A percentile compares a stretch with the other conserved stretches of the same genome.
Evolutionary conservation across 306 rosid genomes (phyloP).

Genomic region (Lagenaria siceraria): DNA sequence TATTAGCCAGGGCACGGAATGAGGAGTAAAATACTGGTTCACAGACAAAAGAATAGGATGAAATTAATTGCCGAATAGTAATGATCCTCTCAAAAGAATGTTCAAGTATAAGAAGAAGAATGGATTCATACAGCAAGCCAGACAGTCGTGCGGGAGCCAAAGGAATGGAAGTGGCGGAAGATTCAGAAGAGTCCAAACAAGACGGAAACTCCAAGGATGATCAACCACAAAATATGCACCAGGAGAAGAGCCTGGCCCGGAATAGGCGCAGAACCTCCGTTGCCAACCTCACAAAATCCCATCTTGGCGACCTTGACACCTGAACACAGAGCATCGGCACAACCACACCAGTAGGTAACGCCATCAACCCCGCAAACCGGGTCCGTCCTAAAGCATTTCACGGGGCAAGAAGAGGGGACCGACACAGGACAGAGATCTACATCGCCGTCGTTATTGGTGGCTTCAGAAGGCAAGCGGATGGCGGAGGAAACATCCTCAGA

Average conservation of each 20-base stretch:
- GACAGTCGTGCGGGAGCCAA: background rate
- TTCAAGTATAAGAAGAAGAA: background rate
- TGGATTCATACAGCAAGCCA: background rate
- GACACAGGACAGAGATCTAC: constrained; percentile 25
- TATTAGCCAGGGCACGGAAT: background rate
- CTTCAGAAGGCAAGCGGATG: constrained; percentile 33
- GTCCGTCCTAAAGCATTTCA: constrained; percentile 62
- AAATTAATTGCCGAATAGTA: background rate
- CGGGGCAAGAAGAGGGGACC: constrained; percentile 41
- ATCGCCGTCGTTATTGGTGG: background rate
- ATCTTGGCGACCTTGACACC: constrained; percentile 46
- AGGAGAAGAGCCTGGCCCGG: constrained; percentile 82
- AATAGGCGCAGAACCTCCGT: constrained; percentile 52
- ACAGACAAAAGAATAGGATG: background rate
- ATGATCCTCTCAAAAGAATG: background rate
- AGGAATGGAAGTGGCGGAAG: background rate
- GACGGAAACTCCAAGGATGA: constrained; percentile 61
- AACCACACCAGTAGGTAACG: constrained; percentile 90
- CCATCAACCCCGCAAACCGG: constrained; percentile 90
- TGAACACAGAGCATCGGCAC: constrained; percentile 69
- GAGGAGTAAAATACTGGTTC: background rate
- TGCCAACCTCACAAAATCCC: constrained; percentile 78
- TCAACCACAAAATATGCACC: constrained; percentile 77
- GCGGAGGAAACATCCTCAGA: constrained; percentile 14
- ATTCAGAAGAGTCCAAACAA: constrained; percentile 61